Conservation (phyloP, 352 stramenopile genomes). For the Phytophthora kernoviae region DNA sequence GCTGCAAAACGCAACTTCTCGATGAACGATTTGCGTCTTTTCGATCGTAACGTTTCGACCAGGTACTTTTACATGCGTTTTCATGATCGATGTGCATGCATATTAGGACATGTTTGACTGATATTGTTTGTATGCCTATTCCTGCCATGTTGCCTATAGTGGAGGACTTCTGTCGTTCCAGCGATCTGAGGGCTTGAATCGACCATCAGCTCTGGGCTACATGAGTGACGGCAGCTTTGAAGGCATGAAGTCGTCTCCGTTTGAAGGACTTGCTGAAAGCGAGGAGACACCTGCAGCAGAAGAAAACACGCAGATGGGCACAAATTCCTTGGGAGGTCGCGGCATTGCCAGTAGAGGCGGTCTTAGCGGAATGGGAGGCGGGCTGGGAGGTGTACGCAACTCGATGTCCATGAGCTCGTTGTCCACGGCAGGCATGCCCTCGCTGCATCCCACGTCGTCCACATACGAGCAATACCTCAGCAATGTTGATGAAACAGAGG, state of each 20-base stretch:
- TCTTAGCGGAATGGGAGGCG: slow-evolving; percentile 22
- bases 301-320: slow-evolving; percentile 9
- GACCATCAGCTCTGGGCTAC: slow-evolving; percentile 32
- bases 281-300: slow-evolving; percentile 18
- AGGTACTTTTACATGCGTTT: slow-evolving; percentile 36
- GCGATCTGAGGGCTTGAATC: slow-evolving; percentile 24
- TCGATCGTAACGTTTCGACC: slow-evolving; percentile 58
- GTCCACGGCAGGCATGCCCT: slow-evolving; percentile 57
- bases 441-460: slow-evolving; percentile 67
- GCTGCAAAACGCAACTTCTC: slow-evolving; percentile 84
- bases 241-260: slow-evolving; percentile 44
- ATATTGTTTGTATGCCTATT: slow-evolving; percentile 4
- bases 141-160: slow-evolving; percentile 21
- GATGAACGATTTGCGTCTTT: slow-evolving; percentile 81
- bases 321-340: slow-evolving; percentile 21
- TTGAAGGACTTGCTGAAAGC: slow-evolving; percentile 27
- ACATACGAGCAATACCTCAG: slow-evolving; percentile 90
- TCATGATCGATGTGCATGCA: neutral
- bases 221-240: slow-evolving; percentile 58
- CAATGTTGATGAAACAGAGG: slow-evolving; percentile 84
- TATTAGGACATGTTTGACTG: slow-evolving; percentile 3
- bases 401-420: slow-evolving; percentile 90
- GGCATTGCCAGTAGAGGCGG: slow-evolving; percentile 33
- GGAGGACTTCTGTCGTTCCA: slow-evolving; percentile 36
- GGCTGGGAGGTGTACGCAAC: slow-evolving; percentile 39